Evolutionary conservation across 1,284 basidiomycete genomes (phyloP).

Genomic region (Marasmius tenuissimus): DNA sequence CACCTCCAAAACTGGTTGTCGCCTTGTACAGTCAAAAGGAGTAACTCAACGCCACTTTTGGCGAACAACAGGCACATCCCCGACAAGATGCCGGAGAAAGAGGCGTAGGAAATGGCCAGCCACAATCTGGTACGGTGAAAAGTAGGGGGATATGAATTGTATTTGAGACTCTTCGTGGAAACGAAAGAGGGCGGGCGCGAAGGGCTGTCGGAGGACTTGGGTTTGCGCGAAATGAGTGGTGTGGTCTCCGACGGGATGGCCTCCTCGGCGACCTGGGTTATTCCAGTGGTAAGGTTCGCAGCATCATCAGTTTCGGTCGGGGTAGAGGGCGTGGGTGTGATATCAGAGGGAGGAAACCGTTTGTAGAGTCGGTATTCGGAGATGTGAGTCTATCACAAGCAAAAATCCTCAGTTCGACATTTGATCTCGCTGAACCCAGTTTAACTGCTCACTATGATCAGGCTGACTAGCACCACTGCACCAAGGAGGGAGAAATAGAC

Average conservation of each 20-base stretch:
- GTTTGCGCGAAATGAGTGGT: conserved; percentile 48
- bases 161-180: conserved; percentile 20
- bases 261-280: conserved; percentile 30
- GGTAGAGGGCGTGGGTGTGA: conserved; percentile 34
- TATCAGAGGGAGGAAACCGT: conserved; percentile 21
- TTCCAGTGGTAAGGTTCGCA: conserved; percentile 33
- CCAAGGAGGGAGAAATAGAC: conserved; percentile 80
- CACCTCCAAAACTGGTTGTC: conserved; percentile 88
- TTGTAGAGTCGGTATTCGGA: conserved; percentile 45
- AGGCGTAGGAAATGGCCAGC: conserved; percentile 86
- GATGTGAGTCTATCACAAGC: conserved; percentile 50
- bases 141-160: conserved; percentile 20
- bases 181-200: conserved; percentile 25
- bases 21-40: conserved; percentile 78
- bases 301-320: conserved; percentile 33
- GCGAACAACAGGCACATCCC: conserved; percentile 94
- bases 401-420: not conserved
- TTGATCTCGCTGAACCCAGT: not conserved
- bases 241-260: conserved; percentile 53
- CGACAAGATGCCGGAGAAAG: conserved; percentile 88
- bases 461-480: conserved; percentile 57
- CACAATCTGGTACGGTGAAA: conserved; percentile 59
- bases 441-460: conserved; percentile 58
- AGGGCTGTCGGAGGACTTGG: conserved; percentile 35
- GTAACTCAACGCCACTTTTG: conserved; percentile 90